Conservation (phyloP, 1,284 basidiomycete species). For the Apiotrichum gamsii region DNA sequence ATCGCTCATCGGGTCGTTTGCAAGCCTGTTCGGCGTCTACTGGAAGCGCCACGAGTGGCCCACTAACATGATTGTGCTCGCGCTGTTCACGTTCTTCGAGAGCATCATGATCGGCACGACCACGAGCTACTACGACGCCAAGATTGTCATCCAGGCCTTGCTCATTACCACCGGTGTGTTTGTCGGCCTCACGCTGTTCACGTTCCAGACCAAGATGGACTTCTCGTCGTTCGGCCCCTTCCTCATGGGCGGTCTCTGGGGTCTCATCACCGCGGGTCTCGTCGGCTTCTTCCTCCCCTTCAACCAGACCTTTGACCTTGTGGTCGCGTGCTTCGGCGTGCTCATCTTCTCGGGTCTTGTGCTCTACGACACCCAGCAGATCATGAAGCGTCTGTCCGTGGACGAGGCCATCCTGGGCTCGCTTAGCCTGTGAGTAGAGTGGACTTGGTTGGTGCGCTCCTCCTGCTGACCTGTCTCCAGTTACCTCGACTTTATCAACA, state of each 20-base stretch:
- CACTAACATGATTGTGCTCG: conserved; percentile 51
- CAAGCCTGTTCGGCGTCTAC: conserved; percentile 38
- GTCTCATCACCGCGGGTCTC: conserved; percentile 38
- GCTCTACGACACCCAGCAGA: conserved; percentile 46
- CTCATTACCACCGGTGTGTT: conserved; percentile 54
- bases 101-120: conserved; percentile 49
- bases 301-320: conserved; percentile 43
- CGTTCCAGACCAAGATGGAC: conserved; percentile 49
- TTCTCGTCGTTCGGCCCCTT: conserved; percentile 43
- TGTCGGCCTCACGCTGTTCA: conserved; percentile 53
- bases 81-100: conserved; percentile 51
- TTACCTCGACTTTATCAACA: conserved; percentile 43
- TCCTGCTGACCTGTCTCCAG: too few relatives aligned
- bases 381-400: conserved; percentile 46
- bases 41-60: conserved; percentile 47
- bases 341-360: conserved; percentile 46
- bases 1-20: conserved; percentile 43
- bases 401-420: conserved; percentile 43
- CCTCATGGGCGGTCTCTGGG: conserved; percentile 44
- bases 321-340: conserved; percentile 40
- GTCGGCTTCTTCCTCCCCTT: conserved; percentile 48
- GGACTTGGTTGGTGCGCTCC: conserved; percentile 1
- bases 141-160: conserved; percentile 51
- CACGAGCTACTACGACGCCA: conserved; percentile 40
- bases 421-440: background rate